Conservation (phyloP, 768 basidiomycete genomes). For the Tremella yokohamensis region DNA sequence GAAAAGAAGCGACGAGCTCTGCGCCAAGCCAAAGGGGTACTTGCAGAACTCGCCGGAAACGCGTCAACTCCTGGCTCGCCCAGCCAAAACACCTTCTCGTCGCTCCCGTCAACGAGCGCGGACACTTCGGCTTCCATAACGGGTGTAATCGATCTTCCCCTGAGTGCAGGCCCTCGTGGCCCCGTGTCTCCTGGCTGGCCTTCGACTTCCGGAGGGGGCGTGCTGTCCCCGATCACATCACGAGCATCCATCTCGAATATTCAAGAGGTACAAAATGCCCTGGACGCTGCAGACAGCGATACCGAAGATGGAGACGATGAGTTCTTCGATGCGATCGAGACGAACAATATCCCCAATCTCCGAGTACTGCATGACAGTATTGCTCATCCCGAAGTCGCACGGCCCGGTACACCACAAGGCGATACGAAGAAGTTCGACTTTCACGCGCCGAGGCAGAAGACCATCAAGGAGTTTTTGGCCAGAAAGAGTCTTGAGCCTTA, state of each 20-base stretch:
- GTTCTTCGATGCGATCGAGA: slow-evolving; percentile 94
- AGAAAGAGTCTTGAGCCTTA: slow-evolving; percentile 63
- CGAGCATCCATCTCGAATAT: slow-evolving; percentile 36
- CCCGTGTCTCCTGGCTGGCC: slow-evolving; percentile 1
- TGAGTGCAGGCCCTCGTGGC: background rate
- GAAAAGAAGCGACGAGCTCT: slow-evolving; percentile 54
- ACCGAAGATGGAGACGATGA: slow-evolving; percentile 62
- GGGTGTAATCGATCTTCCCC: slow-evolving; percentile 18
- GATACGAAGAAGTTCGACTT: slow-evolving; percentile 6
- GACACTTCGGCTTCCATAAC: background rate
- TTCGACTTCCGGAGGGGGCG: background rate
- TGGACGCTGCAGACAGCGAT: slow-evolving; percentile 45
- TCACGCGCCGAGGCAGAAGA: slow-evolving; percentile 16
- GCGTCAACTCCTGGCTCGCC: slow-evolving; percentile 28
- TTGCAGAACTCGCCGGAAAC: slow-evolving; percentile 54
- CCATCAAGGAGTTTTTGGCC: slow-evolving; percentile 46
- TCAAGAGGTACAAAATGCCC: slow-evolving; percentile 45
- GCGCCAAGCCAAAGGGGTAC: slow-evolving; percentile 38
- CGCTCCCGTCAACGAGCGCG: background rate
- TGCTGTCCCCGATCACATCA: slow-evolving; percentile 2
- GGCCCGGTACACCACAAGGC: slow-evolving; percentile 39
- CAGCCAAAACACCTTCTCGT: slow-evolving; percentile 10
- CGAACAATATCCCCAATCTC: slow-evolving; percentile 71
- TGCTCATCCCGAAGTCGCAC: slow-evolving; percentile 52
- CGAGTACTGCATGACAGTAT: slow-evolving; percentile 62